Conservation (phyloP, 192 early-diverging fungal species). For the Gigaspora rosea region DNA sequence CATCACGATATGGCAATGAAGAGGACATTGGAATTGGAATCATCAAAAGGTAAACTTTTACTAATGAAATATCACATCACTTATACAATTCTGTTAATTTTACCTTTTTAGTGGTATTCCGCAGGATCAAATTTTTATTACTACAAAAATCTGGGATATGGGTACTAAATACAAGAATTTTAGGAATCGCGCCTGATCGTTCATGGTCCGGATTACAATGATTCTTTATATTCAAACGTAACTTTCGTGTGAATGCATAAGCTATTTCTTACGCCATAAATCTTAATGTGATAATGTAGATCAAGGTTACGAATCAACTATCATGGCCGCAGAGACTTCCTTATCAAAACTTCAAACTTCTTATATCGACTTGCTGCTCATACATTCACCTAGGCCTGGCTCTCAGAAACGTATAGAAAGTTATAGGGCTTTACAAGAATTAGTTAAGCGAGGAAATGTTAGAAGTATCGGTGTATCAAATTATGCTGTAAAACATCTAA, state of each 20-base stretch:
- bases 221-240: too few relatives aligned
- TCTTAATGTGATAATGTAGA: conserved; percentile 17
- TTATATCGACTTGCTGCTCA: conserved; percentile 65
- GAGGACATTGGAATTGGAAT: conserved; percentile 47
- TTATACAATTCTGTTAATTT: background rate
- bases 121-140: conserved; percentile 60
- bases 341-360: conserved; percentile 52
- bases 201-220: too few relatives aligned
- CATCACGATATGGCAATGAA: conserved; percentile 48
- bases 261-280: too few relatives aligned
- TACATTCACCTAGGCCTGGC: conserved; percentile 59
- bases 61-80: background rate
- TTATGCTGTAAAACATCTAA: conserved; percentile 54
- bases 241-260: too few relatives aligned
- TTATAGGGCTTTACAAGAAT: conserved; percentile 54
- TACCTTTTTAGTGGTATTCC: conserved; percentile 33
- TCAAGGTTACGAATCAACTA: conserved; percentile 51
- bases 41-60: conserved; percentile 40
- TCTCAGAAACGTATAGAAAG: conserved; percentile 47
- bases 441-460: conserved; percentile 51
- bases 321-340: conserved; percentile 54
- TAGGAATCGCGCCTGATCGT: too few relatives aligned
- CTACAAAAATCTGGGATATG: conserved; percentile 60
- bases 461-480: conserved; percentile 61
- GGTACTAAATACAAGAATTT: background rate